Conservation (phyloP, 345 rosid genomes). For the Lenwebbia sp. region DNA sequence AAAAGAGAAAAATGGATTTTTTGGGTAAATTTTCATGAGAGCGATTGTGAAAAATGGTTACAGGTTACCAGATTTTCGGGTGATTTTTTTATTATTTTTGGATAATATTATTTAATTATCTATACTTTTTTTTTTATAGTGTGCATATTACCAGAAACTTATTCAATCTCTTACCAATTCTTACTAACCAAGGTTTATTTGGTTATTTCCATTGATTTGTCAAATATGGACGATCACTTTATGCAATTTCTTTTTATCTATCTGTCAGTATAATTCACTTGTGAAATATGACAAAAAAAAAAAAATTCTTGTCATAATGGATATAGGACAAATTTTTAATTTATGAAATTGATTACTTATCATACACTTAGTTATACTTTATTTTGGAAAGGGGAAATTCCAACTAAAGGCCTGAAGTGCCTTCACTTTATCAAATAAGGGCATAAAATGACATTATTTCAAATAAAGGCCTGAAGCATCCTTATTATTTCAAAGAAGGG, state of each 20-base stretch:
- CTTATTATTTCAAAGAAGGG: no score
- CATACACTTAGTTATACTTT: neutral
- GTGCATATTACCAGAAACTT: neutral
- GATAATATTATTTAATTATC: neutral
- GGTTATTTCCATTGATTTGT: neutral
- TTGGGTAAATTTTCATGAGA: no score
- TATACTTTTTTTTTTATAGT: neutral
- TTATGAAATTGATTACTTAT: neutral
- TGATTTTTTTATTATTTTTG: neutral
- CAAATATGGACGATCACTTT: neutral
- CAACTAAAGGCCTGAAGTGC: no score
- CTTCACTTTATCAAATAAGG: no score
- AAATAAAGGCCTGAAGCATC: no score
- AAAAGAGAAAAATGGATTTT: no score
- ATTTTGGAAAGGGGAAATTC: neutral
- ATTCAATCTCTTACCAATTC: neutral
- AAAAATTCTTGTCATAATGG: neutral
- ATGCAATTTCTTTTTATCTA: neutral
- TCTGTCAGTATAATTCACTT: neutral
- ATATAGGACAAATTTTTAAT: neutral
- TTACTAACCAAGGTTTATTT: neutral
- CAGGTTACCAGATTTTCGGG: no score
- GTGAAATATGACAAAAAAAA: neutral
- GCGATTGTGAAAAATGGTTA: no score
- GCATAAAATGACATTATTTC: no score